phyloP scores from a whole-genome alignment of 2,329 filamentous ascomycete species.

The Xylogone sp. region DNA sequence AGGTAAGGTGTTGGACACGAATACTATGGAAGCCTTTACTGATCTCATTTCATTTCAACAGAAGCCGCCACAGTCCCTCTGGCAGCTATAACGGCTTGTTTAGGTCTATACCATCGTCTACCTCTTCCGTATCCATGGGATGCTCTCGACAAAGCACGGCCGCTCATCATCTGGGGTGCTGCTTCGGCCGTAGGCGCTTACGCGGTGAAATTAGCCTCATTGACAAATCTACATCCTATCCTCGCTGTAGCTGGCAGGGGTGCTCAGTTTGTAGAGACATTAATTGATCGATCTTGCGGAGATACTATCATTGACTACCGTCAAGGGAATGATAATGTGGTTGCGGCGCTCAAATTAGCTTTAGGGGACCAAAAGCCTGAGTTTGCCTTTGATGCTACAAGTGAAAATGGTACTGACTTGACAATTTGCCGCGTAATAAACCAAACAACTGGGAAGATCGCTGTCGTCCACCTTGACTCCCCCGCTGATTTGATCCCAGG shows the following conservation, averaged over 20 bases:
- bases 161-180: constrained; percentile 45
- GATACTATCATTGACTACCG: constrained; percentile 53
- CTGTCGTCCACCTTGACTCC: too few relatives aligned
- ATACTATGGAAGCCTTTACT: too few relatives aligned
- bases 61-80: constrained; percentile 54
- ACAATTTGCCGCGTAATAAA: too few relatives aligned
- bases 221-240: constrained; percentile 51
- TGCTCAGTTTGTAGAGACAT: constrained; percentile 37
- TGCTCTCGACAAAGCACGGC: constrained; percentile 25
- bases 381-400: constrained; percentile 5
- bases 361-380: not conserved
- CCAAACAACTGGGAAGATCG: too few relatives aligned
- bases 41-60: constrained; percentile 2
- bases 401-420: too few relatives aligned
- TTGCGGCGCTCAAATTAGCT: not conserved
- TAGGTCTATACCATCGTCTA: constrained; percentile 45
- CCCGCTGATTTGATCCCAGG: too few relatives aligned
- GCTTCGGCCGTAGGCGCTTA: constrained; percentile 51
- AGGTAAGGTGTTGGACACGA: not conserved
- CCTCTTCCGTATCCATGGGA: constrained; percentile 45
- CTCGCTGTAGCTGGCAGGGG: constrained; percentile 51
- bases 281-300: constrained; percentile 45
- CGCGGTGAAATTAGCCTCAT: constrained; percentile 44
- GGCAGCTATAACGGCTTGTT: constrained; percentile 48
- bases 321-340: constrained; percentile 36